Conservation (phyloP, 352 stramenopile species). For the Phytophthora crassamura region DNA sequence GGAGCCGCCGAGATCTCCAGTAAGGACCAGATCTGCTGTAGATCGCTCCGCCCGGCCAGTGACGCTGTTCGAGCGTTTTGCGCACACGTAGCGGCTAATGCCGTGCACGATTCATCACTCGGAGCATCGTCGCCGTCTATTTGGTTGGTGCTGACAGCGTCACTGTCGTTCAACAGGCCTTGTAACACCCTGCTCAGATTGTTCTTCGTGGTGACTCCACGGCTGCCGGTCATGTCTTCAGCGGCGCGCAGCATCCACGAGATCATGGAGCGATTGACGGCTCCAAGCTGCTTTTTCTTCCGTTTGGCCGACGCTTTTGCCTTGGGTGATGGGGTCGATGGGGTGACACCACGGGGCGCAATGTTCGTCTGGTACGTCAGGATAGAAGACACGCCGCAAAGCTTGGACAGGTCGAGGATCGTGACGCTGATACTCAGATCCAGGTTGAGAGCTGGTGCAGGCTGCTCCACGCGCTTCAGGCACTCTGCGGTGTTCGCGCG, state of each 20-base stretch:
- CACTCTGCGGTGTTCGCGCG: constrained; percentile 35
- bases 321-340: constrained; percentile 18
- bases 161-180: constrained; percentile 38
- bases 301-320: constrained; percentile 10
- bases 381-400: constrained; percentile 79
- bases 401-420: constrained; percentile 73
- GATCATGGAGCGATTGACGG: constrained; percentile 57
- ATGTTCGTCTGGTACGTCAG: constrained; percentile 72
- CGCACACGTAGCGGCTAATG: constrained; percentile 51
- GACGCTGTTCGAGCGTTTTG: constrained; percentile 65
- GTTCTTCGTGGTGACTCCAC: constrained; percentile 34
- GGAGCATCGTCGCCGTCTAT: constrained; percentile 1
- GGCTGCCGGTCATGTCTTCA: constrained; percentile 39
- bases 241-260: constrained; percentile 64
- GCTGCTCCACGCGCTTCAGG: constrained; percentile 60
- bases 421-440: constrained; percentile 78
- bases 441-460: constrained; percentile 53
- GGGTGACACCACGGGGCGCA: constrained; percentile 20
- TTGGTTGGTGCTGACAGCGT: constrained; percentile 5
- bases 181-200: constrained; percentile 56
- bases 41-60: constrained; percentile 65
- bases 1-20: constrained; percentile 73
- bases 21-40: constrained; percentile 86
- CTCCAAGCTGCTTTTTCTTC: constrained; percentile 31
- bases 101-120: constrained; percentile 19